phyloP scores from a whole-genome alignment of 176 grass and related monocot genomes.

The Ensete ventricosum region DNA sequence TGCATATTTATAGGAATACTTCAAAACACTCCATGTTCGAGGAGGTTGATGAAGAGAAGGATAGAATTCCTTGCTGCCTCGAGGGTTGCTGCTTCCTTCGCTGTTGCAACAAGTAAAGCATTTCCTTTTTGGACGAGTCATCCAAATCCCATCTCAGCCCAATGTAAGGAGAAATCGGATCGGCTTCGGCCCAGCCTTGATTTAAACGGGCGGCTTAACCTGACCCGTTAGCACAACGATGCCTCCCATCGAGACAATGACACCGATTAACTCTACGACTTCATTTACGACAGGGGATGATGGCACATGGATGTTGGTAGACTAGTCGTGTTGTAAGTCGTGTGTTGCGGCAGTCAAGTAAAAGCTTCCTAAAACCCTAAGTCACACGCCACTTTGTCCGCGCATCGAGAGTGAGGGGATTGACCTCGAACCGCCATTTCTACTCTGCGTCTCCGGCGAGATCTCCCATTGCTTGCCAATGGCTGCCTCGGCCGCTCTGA shows the following conservation, averaged over 20 bases:
- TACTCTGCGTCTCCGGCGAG: neutral
- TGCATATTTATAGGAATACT: neutral
- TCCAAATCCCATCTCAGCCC: too few species aligned
- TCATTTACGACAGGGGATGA: too few species aligned
- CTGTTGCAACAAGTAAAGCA: neutral
- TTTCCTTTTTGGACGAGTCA: neutral
- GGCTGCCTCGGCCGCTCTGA: constrained; percentile 39
- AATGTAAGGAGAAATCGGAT: too few species aligned
- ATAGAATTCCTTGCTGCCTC: neutral
- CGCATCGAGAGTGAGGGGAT: too few species aligned
- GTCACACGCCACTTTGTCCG: neutral
- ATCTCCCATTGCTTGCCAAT: constrained; percentile 23
- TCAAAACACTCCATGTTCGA: neutral
- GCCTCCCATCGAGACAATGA: too few species aligned
- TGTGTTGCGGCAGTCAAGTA: too few species aligned
- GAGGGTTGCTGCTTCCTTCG: neutral
- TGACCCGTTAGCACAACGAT: too few species aligned
- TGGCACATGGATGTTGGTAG: too few species aligned
- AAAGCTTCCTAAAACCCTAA: neutral
- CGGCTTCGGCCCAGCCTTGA: too few species aligned
- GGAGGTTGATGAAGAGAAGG: neutral
- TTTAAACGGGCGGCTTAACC: too few species aligned
- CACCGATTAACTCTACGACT: too few species aligned
- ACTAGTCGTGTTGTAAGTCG: too few species aligned
- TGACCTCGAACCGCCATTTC: neutral